Evolutionary conservation across 257 asterid genomes (phyloP).

Genomic region (Solanum rostratum): DNA sequence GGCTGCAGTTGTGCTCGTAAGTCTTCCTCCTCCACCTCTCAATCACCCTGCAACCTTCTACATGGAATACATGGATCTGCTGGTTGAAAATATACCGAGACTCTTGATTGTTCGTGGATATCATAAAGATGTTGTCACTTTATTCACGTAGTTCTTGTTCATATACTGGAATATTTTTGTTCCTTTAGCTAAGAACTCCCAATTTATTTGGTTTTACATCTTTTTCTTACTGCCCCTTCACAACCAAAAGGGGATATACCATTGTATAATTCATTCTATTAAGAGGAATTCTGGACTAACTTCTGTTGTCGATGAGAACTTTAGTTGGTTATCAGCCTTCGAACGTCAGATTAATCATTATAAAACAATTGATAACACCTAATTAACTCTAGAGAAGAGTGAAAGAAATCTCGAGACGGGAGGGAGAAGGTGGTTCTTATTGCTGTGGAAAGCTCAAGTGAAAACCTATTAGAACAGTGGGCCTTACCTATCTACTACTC

Average conservation of each 20-base stretch:
- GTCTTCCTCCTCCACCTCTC: slow-evolving; percentile 88
- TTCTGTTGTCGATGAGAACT: background rate
- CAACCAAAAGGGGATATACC: background rate
- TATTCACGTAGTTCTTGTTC: slow-evolving; percentile 55
- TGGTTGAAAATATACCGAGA: slow-evolving; percentile 95
- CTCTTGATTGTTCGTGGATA: slow-evolving; percentile 89
- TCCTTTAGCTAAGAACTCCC: background rate
- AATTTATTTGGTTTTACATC: background rate
- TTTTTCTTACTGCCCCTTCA: background rate
- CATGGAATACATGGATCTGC: slow-evolving; percentile 94
- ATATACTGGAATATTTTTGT: background rate
- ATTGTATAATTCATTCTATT: background rate
- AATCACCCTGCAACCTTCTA: slow-evolving; percentile 82
- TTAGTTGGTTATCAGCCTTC: no score
- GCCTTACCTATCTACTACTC: no score
- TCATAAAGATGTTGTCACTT: slow-evolving; percentile 87
- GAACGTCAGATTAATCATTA: no score
- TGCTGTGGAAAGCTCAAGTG: no score
- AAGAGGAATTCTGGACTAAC: background rate
- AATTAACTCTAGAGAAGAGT: no score
- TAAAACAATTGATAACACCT: no score
- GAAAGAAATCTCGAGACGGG: no score
- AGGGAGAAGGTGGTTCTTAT: no score
- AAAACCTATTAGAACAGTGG: no score
- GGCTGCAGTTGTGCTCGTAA: slow-evolving; percentile 95